A percentile compares a stretch with the other conserved stretches of the same genome.
Conservation (phyloP, 2,329 filamentous ascomycete genomes). For the Septoria linicola region DNA sequence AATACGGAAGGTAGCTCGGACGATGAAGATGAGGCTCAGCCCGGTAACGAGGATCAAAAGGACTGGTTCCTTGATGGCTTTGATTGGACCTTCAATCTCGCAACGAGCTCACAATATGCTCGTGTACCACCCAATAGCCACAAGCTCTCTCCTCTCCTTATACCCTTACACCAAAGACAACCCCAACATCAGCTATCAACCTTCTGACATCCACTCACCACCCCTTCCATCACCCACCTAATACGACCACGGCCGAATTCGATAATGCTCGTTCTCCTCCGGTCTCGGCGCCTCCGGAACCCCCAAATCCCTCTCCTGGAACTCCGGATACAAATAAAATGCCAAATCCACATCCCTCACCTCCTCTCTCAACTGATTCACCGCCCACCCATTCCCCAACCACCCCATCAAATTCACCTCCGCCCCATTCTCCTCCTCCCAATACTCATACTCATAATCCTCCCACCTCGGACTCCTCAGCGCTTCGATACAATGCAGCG, state of each 20-base stretch:
- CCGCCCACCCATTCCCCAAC: conserved; percentile 67
- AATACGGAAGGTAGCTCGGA: neutral
- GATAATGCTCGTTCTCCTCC: conserved; percentile 42
- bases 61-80: conserved; percentile 20
- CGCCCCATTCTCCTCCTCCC: conserved; percentile 32
- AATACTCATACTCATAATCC: conserved; percentile 57
- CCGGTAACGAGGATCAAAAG: neutral
- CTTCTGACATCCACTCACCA: neutral
- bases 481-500: conserved; percentile 58
- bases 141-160: too few species aligned
- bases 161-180: too few species aligned
- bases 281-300: conserved; percentile 38
- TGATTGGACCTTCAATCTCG: conserved; percentile 36
- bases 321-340: conserved; percentile 45
- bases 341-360: conserved; percentile 40
- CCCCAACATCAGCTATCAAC: neutral
- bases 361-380: conserved; percentile 52
- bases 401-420: conserved; percentile 57
- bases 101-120: too few species aligned
- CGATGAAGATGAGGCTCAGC: neutral
- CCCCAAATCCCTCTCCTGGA: conserved; percentile 35
- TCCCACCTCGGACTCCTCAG: conserved; percentile 59
- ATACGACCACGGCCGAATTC: conserved; percentile 41
- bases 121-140: too few species aligned
- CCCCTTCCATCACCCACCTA: conserved; percentile 25